A percentile compares a stretch with the other conserved stretches of the same genome.
Conservation (phyloP, 2,329 filamentous ascomycete genomes). For the Seiridium cupressi region DNA sequence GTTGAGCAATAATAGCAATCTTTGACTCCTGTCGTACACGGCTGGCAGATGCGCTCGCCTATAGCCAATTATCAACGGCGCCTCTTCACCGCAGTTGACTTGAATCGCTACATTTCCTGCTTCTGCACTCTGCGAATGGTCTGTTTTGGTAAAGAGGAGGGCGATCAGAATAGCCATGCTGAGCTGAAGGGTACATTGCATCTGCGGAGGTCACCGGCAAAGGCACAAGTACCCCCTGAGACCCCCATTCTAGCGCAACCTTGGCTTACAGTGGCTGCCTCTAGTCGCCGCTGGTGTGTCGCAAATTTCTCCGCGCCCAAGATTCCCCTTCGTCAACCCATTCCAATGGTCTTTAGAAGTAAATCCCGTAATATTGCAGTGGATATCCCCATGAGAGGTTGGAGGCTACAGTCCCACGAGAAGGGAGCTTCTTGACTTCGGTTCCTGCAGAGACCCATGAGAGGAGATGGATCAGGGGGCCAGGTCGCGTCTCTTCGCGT, state of each 20-base stretch:
- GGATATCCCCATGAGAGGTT: neutral
- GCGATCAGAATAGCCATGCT: too few relatives aligned
- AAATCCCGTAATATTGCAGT: neutral
- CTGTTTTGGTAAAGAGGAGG: too few relatives aligned
- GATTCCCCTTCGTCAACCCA: neutral
- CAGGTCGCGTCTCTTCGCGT: neutral
- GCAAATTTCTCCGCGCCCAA: neutral
- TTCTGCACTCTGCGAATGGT: too few relatives aligned
- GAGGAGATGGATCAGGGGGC: neutral
- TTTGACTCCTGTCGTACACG: neutral
- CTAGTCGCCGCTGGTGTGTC: neutral
- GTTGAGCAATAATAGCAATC: neutral
- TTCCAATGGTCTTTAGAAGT: neutral
- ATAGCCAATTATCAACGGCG: too few relatives aligned
- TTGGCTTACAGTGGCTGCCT: neutral
- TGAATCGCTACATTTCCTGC: too few relatives aligned
- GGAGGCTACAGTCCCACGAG: neutral
- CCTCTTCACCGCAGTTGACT: too few relatives aligned
- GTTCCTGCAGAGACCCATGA: neutral
- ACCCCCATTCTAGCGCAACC: neutral
- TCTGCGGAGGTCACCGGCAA: too few relatives aligned
- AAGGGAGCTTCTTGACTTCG: neutral
- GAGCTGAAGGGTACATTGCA: too few relatives aligned
- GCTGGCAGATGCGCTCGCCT: too few relatives aligned
- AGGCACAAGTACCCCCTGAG: neutral